phyloP scores from a whole-genome alignment of 2,329 filamentous ascomycete species.

The Plenodomus biglobosus region DNA sequence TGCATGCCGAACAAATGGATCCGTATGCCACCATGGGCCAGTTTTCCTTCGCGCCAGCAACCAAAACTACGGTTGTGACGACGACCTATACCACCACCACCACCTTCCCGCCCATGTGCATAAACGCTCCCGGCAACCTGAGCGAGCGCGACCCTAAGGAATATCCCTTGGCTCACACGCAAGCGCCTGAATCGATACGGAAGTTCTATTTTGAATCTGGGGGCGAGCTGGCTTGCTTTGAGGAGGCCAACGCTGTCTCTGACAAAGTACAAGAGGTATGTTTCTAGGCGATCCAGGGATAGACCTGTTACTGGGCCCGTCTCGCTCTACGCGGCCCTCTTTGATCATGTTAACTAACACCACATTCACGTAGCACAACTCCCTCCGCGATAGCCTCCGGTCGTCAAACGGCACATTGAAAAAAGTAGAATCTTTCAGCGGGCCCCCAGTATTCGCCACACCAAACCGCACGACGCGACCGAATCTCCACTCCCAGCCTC shows the following conservation, averaged over 20 bases:
- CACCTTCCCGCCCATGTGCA: slow-evolving; percentile 77
- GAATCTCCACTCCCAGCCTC: slow-evolving; percentile 21
- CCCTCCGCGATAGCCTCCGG: slow-evolving; percentile 49
- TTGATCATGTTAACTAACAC: slow-evolving; percentile 26
- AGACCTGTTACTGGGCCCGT: slow-evolving; percentile 21
- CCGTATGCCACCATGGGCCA: slow-evolving; percentile 55
- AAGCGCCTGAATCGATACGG: slow-evolving; percentile 77
- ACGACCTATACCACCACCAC: slow-evolving; percentile 89
- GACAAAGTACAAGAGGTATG: slow-evolving; percentile 58
- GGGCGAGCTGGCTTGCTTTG: slow-evolving; percentile 62
- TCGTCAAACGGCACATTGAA: slow-evolving; percentile 53
- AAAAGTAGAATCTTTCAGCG: slow-evolving; percentile 44
- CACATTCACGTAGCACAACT: slow-evolving; percentile 44
- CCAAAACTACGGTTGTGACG: slow-evolving; percentile 71
- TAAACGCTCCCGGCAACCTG: slow-evolving; percentile 71
- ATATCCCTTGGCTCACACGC: slow-evolving; percentile 81
- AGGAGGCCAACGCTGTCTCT: slow-evolving; percentile 61
- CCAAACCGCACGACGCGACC: slow-evolving; percentile 43
- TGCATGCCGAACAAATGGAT: slow-evolving; percentile 31
- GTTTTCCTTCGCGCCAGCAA: slow-evolving; percentile 64
- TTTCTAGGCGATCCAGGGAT: slow-evolving; percentile 20
- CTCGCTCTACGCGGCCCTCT: slow-evolving; percentile 14
- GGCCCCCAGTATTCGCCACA: slow-evolving; percentile 45
- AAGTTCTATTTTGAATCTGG: slow-evolving; percentile 74
- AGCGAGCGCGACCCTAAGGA: slow-evolving; percentile 79